phyloP scores from a whole-genome alignment of 169 alveolate species.

The Babesia bovis region DNA sequence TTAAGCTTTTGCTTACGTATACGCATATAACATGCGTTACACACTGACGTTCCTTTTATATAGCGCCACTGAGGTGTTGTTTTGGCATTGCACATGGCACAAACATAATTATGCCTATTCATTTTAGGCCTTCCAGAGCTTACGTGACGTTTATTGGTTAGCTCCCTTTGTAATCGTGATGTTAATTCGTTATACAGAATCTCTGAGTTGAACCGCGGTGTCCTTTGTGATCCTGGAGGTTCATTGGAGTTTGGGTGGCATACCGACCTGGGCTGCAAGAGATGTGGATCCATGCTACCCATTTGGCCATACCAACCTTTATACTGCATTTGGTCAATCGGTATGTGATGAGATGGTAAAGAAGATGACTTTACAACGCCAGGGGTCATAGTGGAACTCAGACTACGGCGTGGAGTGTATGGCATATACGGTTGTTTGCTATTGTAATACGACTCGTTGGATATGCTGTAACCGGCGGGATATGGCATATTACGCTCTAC shows the following conservation, averaged over 20 bases:
- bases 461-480: not conserved
- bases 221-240: not conserved
- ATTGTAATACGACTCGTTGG: not conserved
- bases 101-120: conserved; percentile 56
- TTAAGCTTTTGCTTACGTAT: conserved; percentile 62
- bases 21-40: conserved; percentile 80
- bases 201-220: not conserved
- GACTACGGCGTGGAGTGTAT: conserved; percentile 1
- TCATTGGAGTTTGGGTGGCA: not conserved
- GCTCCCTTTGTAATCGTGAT: conserved; percentile 11
- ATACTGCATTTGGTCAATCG: conserved; percentile 2
- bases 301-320: conserved; percentile 1
- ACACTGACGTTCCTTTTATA: conserved; percentile 71
- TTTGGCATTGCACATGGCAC: conserved; percentile 63
- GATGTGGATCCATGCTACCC: not conserved
- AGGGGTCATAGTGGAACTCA: not conserved
- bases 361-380: not conserved
- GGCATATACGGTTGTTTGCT: not conserved
- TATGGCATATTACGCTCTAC: not conserved
- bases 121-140: conserved; percentile 57
- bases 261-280: not conserved
- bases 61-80: conserved; percentile 79
- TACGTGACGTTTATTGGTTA: conserved; percentile 7
- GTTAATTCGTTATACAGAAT: conserved; percentile 21
- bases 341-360: not conserved